Evolutionary conservation across 495 filamentous ascomycete genomes (phyloP), one percentile per base, ranked within the genome.

Genomic region (Talaromyces wortmannii): DNA sequence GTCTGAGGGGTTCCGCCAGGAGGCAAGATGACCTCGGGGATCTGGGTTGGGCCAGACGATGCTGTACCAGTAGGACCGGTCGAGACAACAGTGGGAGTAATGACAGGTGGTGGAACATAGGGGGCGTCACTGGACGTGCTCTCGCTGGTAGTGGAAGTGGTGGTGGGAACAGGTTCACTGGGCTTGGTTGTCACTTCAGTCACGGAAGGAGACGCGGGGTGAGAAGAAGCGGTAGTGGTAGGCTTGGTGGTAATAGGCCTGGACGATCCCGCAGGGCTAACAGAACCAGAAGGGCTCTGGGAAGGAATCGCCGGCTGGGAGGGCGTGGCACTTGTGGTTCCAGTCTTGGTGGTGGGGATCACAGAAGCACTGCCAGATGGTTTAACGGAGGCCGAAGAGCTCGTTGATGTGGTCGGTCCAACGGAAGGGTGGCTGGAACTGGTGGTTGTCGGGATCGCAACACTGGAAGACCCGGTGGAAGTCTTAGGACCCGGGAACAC

Each of bases 1-100:
- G 69, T 65, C 16, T 66, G 48, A 12, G 71, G 67, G n/a, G 76
- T 62, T 33, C 76, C 76, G 32, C 70, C 75, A 23, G 80, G 75
- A 8, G 92, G 91, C 17, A 82, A 78, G 57, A 97, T 94, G 30
- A 88, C 80, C 56, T 80, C 82, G 8, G 92, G 91, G 44, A 95
- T 75, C 31, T 69, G 65, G 0, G 83, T 77, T 0, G 88, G 82
- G 55, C 89, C 74, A 32, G 72, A 78, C 5, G 67, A 56, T 13
- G 61, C 60, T 2, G 73, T 59, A 15, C 66, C 60, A 0, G 63
- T 59, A 13, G 59, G 52, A 8, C 66, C 42, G 60, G 50, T 23
- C 61, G 59, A 29, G 40, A 63, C 6, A 57, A 52, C 36, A 65
- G 67, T 45, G 59, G 65, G n/a, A 69, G 62, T 30, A 65, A 66